These are phyloP conservation scores for Hyaloperonospora brassicae DNA, from an alignment of 352 stramenopile species.

Conservation along the genomic window DNA sequence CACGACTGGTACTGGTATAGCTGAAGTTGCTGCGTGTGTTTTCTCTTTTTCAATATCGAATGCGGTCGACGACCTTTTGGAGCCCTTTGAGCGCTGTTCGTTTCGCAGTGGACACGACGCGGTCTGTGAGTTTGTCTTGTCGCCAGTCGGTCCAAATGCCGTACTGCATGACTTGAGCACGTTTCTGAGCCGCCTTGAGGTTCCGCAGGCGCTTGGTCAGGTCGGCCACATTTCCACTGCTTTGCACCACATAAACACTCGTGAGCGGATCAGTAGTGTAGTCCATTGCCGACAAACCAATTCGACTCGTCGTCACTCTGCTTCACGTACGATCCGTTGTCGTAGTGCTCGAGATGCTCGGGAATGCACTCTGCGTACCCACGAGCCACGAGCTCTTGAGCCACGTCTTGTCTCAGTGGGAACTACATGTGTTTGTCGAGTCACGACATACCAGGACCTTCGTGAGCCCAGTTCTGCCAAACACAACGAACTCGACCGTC, in stretches of 20 bases:
- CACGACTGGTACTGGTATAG: no score
- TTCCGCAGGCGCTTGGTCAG: constrained; percentile 40
- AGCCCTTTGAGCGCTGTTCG: constrained; percentile 42
- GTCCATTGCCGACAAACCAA: no score
- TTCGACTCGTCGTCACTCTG: not conserved
- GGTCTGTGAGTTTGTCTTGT: constrained; percentile 54
- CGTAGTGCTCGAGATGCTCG: constrained; percentile 52
- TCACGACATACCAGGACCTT: no score
- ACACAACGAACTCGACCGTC: not conserved
- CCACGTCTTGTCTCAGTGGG: constrained; percentile 48
- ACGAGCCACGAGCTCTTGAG: constrained; percentile 45
- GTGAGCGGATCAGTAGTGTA: no score
- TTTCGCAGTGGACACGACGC: constrained; percentile 57
- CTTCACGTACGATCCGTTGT: constrained; percentile 44
- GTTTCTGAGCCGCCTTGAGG: constrained; percentile 46
- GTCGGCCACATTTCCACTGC: constrained; percentile 13
- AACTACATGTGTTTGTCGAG: no score
- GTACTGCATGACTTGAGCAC: constrained; percentile 73
- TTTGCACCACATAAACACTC: not conserved
- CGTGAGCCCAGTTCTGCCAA: no score
- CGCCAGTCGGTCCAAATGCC: constrained; percentile 75
- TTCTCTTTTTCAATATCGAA: constrained; percentile 16
- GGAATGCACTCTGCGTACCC: constrained; percentile 58
- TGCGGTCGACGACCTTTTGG: constrained; percentile 35
- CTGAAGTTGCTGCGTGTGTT: no score